Evolutionary conservation across 305 asterid species (phyloP).

Genomic region (Caryopteris hybrid): DNA sequence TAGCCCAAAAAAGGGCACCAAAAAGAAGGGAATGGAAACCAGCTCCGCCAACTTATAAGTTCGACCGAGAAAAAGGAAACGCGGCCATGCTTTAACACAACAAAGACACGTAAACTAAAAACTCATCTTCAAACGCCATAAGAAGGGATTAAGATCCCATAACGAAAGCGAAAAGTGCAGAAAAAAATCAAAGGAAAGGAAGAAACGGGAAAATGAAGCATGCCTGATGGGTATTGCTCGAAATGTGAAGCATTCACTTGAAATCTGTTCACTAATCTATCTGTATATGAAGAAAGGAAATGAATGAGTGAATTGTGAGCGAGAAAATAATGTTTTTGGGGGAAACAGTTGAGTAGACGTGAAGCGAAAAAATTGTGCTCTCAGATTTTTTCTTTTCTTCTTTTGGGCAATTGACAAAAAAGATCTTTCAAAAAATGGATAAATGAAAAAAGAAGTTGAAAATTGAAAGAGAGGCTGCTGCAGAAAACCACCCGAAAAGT

Average conservation of each 20-base stretch:
- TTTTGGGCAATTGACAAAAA: background rate
- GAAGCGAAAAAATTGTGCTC: conserved; percentile 1
- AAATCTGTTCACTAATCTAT: background rate
- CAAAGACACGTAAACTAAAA: no score
- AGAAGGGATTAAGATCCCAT: background rate
- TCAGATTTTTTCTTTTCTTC: background rate
- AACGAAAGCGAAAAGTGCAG: background rate
- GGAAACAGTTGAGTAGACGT: conserved; percentile 20
- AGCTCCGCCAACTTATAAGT: no score
- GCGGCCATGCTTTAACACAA: no score
- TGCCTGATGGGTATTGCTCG: conserved; percentile 28
- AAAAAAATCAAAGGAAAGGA: background rate
- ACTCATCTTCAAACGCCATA: background rate
- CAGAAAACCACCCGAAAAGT: conserved; percentile 23
- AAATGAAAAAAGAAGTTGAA: background rate
- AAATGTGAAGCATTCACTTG: conserved; percentile 31
- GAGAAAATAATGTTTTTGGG: conserved; percentile 23
- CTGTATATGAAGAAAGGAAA: background rate
- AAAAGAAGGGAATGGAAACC: no score
- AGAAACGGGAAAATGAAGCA: conserved; percentile 2
- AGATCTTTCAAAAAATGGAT: background rate
- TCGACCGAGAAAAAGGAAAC: no score
- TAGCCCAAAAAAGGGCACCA: background rate
- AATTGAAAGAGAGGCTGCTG: no score
- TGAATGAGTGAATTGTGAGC: conserved; percentile 21